Conservation (phyloP, 441 rosid genomes). For the Flueggea neowawraea region DNA sequence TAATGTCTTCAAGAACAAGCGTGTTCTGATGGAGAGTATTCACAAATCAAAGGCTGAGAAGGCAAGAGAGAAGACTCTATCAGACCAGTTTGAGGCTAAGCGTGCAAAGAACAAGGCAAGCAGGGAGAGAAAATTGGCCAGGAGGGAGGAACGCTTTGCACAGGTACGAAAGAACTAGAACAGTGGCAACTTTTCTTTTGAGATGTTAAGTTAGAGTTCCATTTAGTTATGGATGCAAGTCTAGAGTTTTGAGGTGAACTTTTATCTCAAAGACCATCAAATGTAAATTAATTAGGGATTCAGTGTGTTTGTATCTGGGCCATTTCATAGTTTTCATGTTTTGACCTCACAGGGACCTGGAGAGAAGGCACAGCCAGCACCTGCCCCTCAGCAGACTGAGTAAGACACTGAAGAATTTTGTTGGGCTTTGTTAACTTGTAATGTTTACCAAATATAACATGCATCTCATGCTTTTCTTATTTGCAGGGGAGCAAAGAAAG, state of each 20-base stretch:
- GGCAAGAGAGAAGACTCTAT: slow-evolving; percentile 61
- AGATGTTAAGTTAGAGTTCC: background rate
- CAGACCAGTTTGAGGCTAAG: slow-evolving; percentile 72
- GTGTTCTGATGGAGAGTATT: slow-evolving; percentile 69
- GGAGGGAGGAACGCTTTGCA: slow-evolving; percentile 52
- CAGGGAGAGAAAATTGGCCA: slow-evolving; percentile 59
- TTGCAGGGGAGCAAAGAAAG: slow-evolving; percentile 41
- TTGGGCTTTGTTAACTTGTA: no score
- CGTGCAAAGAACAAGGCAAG: slow-evolving; percentile 72
- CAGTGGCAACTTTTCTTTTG: background rate
- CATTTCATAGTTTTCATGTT: background rate
- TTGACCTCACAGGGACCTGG: slow-evolving; percentile 37
- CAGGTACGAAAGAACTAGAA: slow-evolving; percentile 10
- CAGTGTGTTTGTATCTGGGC: background rate
- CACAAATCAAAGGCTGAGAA: slow-evolving; percentile 72
- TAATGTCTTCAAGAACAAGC: slow-evolving; percentile 69
- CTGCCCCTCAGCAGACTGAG: slow-evolving; percentile 38
- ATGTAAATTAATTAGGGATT: no score
- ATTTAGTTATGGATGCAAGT: no score
- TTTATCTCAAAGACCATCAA: no score
- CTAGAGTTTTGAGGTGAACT: no score
- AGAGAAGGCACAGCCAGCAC: slow-evolving; percentile 32
- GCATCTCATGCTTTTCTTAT: background rate
- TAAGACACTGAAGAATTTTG: slow-evolving; percentile 11
- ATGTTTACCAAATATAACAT: no score